A percentile compares a stretch with the other conserved stretches of the same genome.
Conservation (phyloP, 805 yeast genomes). For the Saccharomyces mikatae region DNA sequence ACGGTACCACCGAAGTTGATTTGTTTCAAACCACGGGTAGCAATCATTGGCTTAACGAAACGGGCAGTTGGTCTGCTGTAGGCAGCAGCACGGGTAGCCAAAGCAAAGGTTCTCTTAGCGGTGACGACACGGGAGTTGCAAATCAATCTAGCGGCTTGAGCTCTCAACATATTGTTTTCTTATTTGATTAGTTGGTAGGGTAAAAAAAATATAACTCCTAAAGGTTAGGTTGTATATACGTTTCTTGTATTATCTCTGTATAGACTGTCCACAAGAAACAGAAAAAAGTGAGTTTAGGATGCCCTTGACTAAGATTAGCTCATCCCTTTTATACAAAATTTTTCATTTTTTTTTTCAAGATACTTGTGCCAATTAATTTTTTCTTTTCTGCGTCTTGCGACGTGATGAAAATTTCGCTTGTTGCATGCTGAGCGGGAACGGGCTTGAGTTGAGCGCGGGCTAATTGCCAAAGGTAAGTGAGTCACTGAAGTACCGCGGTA, state of each 20-base stretch:
- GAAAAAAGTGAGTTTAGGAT: background rate
- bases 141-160: constrained; percentile 37
- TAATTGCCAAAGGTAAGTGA: background rate
- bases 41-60: constrained; percentile 39
- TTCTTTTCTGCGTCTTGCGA: background rate
- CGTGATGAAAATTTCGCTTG: background rate
- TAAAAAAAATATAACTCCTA: background rate
- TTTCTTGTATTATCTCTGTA: background rate
- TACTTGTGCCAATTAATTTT: background rate
- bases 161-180: constrained; percentile 30
- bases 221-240: background rate
- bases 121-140: constrained; percentile 38
- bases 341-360: background rate
- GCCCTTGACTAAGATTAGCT: background rate
- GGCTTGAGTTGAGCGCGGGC: background rate
- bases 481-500: background rate
- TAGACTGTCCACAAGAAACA: background rate
- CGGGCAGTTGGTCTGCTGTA: constrained; percentile 56
- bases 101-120: constrained; percentile 60
- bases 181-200: background rate
- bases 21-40: constrained; percentile 87
- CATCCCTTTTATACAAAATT: background rate
- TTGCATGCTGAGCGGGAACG: background rate
- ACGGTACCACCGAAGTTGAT: constrained; percentile 94
- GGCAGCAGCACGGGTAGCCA: constrained; percentile 34